Conservation (phyloP, 306 rosid genomes). For the Prinsepia uniflora region DNA sequence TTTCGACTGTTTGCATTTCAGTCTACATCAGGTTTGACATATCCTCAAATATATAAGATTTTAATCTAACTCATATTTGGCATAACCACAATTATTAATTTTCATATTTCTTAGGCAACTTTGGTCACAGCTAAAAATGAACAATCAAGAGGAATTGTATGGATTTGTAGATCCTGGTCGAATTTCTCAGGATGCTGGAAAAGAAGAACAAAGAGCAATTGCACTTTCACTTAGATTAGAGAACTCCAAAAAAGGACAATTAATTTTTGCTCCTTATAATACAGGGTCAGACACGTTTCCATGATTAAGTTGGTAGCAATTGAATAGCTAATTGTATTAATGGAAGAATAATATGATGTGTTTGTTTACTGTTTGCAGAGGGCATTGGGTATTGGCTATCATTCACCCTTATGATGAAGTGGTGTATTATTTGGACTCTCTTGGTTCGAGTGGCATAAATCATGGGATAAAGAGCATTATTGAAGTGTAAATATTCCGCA, state of each 20-base stretch:
- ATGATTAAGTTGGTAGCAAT: too few species aligned
- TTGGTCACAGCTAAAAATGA: background rate
- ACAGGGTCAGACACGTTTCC: background rate
- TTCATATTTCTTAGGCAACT: background rate
- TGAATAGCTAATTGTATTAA: too few species aligned
- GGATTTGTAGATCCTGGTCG: background rate
- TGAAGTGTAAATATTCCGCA: background rate
- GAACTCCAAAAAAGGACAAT: background rate
- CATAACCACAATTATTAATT: too few species aligned
- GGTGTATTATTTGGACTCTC: too few species aligned
- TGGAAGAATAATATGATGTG: too few species aligned
- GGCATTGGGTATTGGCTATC: background rate
- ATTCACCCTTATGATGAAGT: background rate
- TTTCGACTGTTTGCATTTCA: too few species aligned
- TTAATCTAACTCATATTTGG: too few species aligned
- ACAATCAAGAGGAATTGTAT: background rate
- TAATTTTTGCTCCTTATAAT: slow-evolving; percentile 1
- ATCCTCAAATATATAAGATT: too few species aligned
- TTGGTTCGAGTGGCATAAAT: too few species aligned
- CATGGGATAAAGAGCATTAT: too few species aligned
- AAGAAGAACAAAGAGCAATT: background rate
- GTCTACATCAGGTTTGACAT: too few species aligned
- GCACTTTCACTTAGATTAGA: too few species aligned
- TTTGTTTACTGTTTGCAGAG: background rate
- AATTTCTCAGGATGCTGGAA: background rate